Conservation (phyloP, 257 asterid genomes). For the Solanum medicagineum region DNA sequence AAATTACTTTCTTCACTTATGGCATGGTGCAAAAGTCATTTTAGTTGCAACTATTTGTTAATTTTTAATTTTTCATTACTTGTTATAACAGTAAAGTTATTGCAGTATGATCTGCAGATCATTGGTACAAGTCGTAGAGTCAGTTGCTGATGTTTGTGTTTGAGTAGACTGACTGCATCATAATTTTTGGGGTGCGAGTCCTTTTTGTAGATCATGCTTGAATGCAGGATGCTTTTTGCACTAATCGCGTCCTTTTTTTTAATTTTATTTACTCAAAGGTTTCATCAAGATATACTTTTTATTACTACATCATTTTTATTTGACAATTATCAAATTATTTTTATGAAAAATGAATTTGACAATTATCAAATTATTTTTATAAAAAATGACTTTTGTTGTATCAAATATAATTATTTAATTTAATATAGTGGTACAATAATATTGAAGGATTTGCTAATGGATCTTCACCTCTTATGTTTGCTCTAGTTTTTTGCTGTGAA, state of each 20-base stretch:
- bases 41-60: background rate
- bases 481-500: slow-evolving; percentile 32
- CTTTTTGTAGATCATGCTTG: background rate
- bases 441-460: background rate
- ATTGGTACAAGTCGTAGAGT: background rate
- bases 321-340: background rate
- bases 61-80: background rate
- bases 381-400: background rate
- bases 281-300: background rate
- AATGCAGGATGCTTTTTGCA: background rate
- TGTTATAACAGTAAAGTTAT: background rate
- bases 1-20: background rate
- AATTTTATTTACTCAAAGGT: background rate
- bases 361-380: background rate
- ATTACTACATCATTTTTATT: background rate
- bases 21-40: background rate
- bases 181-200: background rate
- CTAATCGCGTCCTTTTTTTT: too few relatives aligned
- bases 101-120: background rate
- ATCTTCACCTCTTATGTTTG: background rate
- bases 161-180: background rate
- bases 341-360: background rate
- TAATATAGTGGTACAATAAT: background rate
- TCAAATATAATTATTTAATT: background rate
- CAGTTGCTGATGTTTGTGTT: background rate